Conservation (phyloP, 2,329 filamentous ascomycete genomes). For the Furcasterigmium sp. region DNA sequence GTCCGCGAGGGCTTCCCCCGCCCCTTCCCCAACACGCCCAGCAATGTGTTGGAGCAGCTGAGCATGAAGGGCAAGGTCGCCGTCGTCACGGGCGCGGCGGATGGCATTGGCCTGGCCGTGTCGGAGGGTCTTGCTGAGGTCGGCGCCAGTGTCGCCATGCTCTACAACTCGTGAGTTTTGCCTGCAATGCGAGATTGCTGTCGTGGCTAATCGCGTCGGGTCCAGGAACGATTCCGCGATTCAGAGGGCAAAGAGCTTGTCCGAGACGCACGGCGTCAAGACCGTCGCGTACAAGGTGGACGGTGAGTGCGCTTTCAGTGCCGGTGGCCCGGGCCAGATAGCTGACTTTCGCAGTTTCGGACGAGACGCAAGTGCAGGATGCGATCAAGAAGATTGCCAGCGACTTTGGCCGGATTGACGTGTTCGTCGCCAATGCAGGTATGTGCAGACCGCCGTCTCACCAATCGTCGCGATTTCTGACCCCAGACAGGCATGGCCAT, state of each 20-base stretch:
- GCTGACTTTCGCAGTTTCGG: constrained; percentile 28
- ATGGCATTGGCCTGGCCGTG: constrained; percentile 38
- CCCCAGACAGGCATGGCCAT: constrained; percentile 35
- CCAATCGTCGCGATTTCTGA: not conserved
- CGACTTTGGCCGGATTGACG: constrained; percentile 37
- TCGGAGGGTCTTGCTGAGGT: constrained; percentile 41
- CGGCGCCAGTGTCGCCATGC: constrained; percentile 32
- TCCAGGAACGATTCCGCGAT: constrained; percentile 21
- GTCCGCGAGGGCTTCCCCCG: constrained; percentile 27
- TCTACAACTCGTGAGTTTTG: constrained; percentile 22
- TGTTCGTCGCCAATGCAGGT: constrained; percentile 38
- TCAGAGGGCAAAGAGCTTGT: constrained; percentile 25
- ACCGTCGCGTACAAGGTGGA: constrained; percentile 37
- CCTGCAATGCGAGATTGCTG: too few species aligned
- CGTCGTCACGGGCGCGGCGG: constrained; percentile 38
- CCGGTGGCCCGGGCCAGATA: too few species aligned
- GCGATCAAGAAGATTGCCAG: constrained; percentile 25
- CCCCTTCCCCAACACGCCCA: constrained; percentile 29
- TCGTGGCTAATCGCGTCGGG: too few species aligned
- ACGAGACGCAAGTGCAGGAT: constrained; percentile 26
- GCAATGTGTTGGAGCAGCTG: constrained; percentile 39
- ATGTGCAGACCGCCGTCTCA: not conserved
- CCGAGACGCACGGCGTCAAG: constrained; percentile 26
- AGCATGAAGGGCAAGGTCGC: constrained; percentile 33
- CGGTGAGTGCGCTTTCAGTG: constrained; percentile 13